Base-by-base conservation (phyloP, 2,329 filamentous ascomycete species). In the Xylariaceae sp. region DNA sequence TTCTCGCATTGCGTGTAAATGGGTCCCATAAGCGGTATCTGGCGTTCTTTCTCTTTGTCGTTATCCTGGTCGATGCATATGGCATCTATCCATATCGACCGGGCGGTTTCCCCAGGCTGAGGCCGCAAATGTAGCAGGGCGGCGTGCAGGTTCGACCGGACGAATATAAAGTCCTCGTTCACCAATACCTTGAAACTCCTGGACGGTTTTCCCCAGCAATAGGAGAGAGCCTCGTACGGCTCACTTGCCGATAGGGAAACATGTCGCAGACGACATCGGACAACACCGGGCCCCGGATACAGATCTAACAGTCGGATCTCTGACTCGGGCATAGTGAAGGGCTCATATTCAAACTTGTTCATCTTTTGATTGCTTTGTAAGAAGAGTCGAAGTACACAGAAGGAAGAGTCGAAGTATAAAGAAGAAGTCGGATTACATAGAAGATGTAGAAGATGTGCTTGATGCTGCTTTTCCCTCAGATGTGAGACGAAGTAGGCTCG, bases 81-180 rank as follows among this genome's bases (percentile, higher is more conserved):
- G 22, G n/a, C n/a, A n/a, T 28, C 26, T 28, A 28, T 28, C 26
- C 26, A 28, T 15, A 28, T 10, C 14, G 26, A 13, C 14, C 26
- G 10, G 8, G 14, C 11, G 26, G 9, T 8, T 28, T 28, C 26
- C 26, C 26, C 14, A 15, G 8, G 8, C 26, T 13, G 10, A 28
- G 26, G 26, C 14, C 26, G 26, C 26, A 28, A 13, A 8, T 13
- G 26, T 15, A 28, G 14, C 8, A 28, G 26, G 14, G 26, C 26
- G 7, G 26, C 26, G 14, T 28, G 26, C 8, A 28, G 26, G 26
- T 28, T 28, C 11, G 14, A 13, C 26, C 14, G 7, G 14, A 28
- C 26, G 14, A 28, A 28, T 7, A 28, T 8, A 12, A 9, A 8
- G 7, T 15, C 8, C 14, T 28, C 14, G 14, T 28, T 13, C 8